Conservation (phyloP, 2,329 filamentous ascomycete genomes). For the Talaromyces sp. region DNA sequence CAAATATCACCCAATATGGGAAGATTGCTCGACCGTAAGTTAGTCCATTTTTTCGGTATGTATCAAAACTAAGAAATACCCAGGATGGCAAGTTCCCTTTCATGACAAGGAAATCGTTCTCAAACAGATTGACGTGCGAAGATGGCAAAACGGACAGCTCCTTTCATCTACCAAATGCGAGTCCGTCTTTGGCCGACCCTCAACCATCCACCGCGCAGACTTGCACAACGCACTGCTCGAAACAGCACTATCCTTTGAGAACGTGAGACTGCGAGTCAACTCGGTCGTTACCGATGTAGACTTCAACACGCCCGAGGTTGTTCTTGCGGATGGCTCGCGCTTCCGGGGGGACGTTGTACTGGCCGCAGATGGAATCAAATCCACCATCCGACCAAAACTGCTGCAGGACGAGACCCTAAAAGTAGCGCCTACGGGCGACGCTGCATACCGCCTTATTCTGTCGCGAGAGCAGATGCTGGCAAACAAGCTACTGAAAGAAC, state of each 20-base stretch:
- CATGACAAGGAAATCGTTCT: slow-evolving; percentile 28
- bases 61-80: background rate
- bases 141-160: slow-evolving; percentile 29
- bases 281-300: slow-evolving; percentile 22
- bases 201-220: slow-evolving; percentile 32
- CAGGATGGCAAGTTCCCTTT: slow-evolving; percentile 31
- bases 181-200: slow-evolving; percentile 28
- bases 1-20: slow-evolving; percentile 78
- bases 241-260: slow-evolving; percentile 21
- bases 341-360: slow-evolving; percentile 44
- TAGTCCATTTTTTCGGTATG: background rate
- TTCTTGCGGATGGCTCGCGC: slow-evolving; percentile 20
- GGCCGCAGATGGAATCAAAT: slow-evolving; percentile 53
- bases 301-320: slow-evolving; percentile 25
- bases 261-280: slow-evolving; percentile 25
- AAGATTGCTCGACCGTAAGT: slow-evolving; percentile 60
- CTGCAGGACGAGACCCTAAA: slow-evolving; percentile 23
- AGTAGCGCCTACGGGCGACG: slow-evolving; percentile 56
- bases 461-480: slow-evolving; percentile 60
- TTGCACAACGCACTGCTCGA: slow-evolving; percentile 29
- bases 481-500: slow-evolving; percentile 62
- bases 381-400: slow-evolving; percentile 37
- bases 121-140: slow-evolving; percentile 29
- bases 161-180: slow-evolving; percentile 29
- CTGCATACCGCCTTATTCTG: slow-evolving; percentile 75